Evolutionary conservation across 1,139 yeast genomes (phyloP), one percentile per base, ranked within the genome.

Genomic region (Casaregolazyma lundiana): DNA sequence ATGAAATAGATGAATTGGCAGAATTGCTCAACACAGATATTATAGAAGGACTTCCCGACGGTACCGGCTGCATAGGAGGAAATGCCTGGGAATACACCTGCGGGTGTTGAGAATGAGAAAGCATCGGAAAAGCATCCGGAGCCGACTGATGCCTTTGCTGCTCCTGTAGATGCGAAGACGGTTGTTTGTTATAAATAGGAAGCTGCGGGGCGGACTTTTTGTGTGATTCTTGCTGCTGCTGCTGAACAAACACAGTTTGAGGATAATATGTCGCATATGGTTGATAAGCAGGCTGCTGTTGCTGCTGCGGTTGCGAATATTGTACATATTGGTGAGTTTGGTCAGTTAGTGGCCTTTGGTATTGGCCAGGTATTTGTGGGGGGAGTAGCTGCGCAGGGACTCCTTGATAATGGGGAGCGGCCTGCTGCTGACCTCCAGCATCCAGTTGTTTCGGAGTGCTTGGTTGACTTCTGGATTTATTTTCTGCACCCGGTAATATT

Each of bases 401-500:
- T 4, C 32, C 32, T 20, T 37, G 41, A 13, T 40, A 35, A 15
- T 29, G 37, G 4, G 19, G 16, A 9, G 17, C 17, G n/a, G 35
- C 13, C 29, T 21, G 34, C 29, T 47, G 51, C 11, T 47, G 44
- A 44, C 36, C 43, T 44, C 45, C 30, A 20, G 39, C 16, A 41
- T 26, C 32, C 32, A 15, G 13, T 11, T 26, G 32, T 11, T 26
- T 26, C 13, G 32, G 32, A 38, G 24, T 37, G 43, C 20, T 44
- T 22, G 40, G 26, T 41, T 15, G 35, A 43, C 24, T 35, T 15
- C 37, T 43, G 11, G 21, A 24, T 22, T 13, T 20, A 20, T 29
- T 43, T 20, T 29, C 48, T 17, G 42, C 46, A 13, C 39, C 38
- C 21, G 41, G 43, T 26, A 47, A 45, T 22, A 54, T 37, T 2